These are phyloP conservation scores for Arachnomyces sp. DNA, from an alignment of 2,329 filamentous ascomycete genomes.

Conservation along the genomic window DNA sequence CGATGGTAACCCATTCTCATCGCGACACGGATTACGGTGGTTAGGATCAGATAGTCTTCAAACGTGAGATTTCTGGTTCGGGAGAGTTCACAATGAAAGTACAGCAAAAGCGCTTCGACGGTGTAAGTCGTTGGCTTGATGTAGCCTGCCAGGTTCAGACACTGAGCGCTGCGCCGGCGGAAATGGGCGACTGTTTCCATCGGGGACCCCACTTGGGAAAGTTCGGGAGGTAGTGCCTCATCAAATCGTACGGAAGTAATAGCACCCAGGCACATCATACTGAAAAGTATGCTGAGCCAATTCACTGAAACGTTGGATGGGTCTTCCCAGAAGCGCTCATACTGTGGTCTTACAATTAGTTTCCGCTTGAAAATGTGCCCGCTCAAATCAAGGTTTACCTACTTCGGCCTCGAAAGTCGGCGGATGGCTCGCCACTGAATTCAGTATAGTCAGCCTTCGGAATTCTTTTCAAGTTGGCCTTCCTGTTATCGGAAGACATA, in stretches of 20 bases:
- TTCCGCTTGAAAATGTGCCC: background rate
- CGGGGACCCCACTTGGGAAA: background rate
- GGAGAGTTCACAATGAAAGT: conserved; percentile 47
- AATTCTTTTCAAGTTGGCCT: no score
- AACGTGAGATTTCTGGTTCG: conserved; percentile 45
- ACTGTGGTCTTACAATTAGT: conserved; percentile 23
- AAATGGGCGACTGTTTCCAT: conserved; percentile 7
- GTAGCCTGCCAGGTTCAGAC: conserved; percentile 47
- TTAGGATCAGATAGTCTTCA: conserved; percentile 47
- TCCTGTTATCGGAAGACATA: conserved; percentile 13
- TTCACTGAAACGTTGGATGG: conserved; percentile 29
- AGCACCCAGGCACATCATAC: conserved; percentile 26
- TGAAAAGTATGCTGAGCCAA: conserved; percentile 40
- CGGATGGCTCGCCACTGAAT: conserved; percentile 16
- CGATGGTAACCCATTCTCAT: conserved; percentile 56
- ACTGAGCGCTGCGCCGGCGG: conserved; percentile 39
- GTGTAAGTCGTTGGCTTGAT: conserved; percentile 44
- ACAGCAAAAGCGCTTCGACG: conserved; percentile 49
- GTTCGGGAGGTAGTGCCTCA: background rate
- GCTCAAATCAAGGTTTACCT: conserved; percentile 11
- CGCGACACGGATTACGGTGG: conserved; percentile 49
- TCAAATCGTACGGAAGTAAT: conserved; percentile 7
- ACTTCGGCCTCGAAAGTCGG: conserved; percentile 25
- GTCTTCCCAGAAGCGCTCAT: conserved; percentile 36
- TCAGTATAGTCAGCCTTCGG: conserved; percentile 19